A percentile compares a stretch with the other conserved stretches of the same genome.
phyloP scores from a whole-genome alignment of 2,329 filamentous ascomycete species.

The Cordyceps farinosa region DNA sequence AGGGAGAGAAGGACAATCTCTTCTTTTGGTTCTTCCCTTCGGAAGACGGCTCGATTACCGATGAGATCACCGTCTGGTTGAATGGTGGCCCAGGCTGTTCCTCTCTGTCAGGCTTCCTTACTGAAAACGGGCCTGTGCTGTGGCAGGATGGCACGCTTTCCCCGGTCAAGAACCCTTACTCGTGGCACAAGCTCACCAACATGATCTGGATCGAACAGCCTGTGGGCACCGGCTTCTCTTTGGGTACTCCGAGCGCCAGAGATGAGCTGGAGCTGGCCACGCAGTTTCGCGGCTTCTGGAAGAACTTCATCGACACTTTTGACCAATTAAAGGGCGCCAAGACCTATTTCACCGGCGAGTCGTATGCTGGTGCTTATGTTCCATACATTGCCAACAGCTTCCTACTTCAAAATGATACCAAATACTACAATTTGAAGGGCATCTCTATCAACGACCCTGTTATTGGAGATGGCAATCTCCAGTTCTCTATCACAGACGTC shows the following conservation, averaged over 20 bases:
- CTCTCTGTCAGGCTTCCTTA: conserved; percentile 65
- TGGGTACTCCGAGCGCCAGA: conserved; percentile 59
- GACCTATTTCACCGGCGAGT: conserved; percentile 68
- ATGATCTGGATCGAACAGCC: conserved; percentile 73
- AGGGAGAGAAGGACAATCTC: conserved; percentile 49
- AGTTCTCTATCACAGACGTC: conserved; percentile 47
- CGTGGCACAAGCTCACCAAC: conserved; percentile 72
- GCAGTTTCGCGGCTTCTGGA: conserved; percentile 69
- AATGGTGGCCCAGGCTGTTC: conserved; percentile 56
- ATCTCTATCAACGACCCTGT: conserved; percentile 72
- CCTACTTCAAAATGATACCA: conserved; percentile 61
- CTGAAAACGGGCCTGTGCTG: conserved; percentile 71
- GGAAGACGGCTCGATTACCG: conserved; percentile 42
- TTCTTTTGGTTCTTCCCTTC: conserved; percentile 69
- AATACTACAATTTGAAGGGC: conserved; percentile 64
- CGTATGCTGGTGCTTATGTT: conserved; percentile 63
- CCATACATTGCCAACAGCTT: conserved; percentile 73
- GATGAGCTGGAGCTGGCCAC: conserved; percentile 61
- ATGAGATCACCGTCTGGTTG: conserved; percentile 62
- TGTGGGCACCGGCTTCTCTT: conserved; percentile 64
- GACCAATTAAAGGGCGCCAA: conserved; percentile 55
- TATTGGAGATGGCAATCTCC: conserved; percentile 48
- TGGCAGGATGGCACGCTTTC: conserved; percentile 68
- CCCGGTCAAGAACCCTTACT: conserved; percentile 64
- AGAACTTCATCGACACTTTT: conserved; percentile 68